A percentile compares a stretch with the other conserved stretches of the same genome.
Evolutionary conservation across 805 yeast genomes (phyloP).

Genomic region (Nakazawaea molendinolei): DNA sequence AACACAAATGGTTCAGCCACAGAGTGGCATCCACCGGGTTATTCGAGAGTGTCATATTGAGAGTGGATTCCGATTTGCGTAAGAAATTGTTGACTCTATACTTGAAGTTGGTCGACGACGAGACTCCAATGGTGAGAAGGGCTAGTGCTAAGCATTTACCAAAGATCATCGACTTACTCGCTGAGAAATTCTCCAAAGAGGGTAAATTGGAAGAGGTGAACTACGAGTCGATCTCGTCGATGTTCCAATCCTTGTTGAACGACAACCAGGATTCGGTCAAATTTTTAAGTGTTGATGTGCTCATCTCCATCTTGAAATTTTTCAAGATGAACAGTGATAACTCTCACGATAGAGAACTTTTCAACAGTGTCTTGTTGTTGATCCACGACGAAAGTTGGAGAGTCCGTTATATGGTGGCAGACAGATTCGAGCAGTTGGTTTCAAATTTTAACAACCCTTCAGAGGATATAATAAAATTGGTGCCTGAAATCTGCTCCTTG

Average conservation of each 20-base stretch:
- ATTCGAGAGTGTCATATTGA: slow-evolving; percentile 60
- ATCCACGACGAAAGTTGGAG: slow-evolving; percentile 94
- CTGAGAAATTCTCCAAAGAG: slow-evolving; percentile 23
- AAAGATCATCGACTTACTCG: slow-evolving; percentile 52
- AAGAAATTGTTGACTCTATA: slow-evolving; percentile 60
- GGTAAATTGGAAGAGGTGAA: slow-evolving; percentile 50
- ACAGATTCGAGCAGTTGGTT: slow-evolving; percentile 74
- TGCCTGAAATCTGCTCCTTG: slow-evolving; percentile 65
- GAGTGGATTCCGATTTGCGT: slow-evolving; percentile 50
- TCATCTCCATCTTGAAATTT: slow-evolving; percentile 72
- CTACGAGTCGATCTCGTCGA: slow-evolving; percentile 71
- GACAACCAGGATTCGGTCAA: slow-evolving; percentile 96
- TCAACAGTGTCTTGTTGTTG: slow-evolving; percentile 60
- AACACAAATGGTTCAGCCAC: slow-evolving; percentile 91
- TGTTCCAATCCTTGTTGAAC: slow-evolving; percentile 70
- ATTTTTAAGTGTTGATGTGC: slow-evolving; percentile 79
- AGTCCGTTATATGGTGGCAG: slow-evolving; percentile 98
- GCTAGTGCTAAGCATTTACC: slow-evolving; percentile 89
- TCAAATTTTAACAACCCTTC: slow-evolving; percentile 51
- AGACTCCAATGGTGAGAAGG: slow-evolving; percentile 96
- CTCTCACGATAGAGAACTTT: slow-evolving; percentile 55
- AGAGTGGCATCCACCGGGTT: slow-evolving; percentile 90
- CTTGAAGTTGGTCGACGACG: slow-evolving; percentile 73
- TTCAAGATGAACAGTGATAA: slow-evolving; percentile 52
- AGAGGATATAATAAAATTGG: slow-evolving; percentile 47